Conservation (phyloP, 345 rosid species). For the Salix dunnii region DNA sequence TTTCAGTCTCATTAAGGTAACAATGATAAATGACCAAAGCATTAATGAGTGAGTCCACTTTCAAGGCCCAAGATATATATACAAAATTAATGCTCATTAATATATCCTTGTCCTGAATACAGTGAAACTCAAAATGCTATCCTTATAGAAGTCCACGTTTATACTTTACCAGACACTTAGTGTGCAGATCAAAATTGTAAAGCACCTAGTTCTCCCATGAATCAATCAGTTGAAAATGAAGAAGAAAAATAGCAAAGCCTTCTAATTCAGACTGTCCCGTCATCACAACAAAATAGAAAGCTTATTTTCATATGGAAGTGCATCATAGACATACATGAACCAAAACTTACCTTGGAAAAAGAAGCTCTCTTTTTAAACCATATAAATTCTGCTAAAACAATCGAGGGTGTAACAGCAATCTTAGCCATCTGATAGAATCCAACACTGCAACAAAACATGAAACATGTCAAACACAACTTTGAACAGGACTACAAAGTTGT, state of each 20-base stretch:
- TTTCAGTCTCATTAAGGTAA: neutral
- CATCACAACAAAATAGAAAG: neutral
- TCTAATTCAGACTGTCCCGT: neutral
- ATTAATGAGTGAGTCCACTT: neutral
- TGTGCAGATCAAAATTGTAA: neutral
- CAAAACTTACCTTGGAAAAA: slow-evolving; percentile 57
- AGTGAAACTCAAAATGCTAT: neutral
- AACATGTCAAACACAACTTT: neutral
- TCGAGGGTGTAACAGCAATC: slow-evolving; percentile 93
- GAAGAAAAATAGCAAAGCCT: neutral
- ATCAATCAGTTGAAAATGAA: neutral
- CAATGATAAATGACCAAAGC: neutral
- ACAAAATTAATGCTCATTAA: neutral
- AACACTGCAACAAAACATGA: slow-evolving; percentile 42
- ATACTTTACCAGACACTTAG: neutral
- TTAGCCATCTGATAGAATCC: slow-evolving; percentile 99
- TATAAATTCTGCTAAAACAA: slow-evolving; percentile 84
- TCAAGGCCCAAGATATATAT: neutral
- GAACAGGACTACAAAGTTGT: neutral
- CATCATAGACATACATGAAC: neutral
- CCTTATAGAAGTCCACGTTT: neutral
- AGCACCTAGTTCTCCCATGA: neutral
- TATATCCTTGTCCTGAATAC: neutral
- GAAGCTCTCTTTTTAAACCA: slow-evolving; percentile 69
- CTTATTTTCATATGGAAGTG: neutral